These are phyloP conservation scores for Magnusiomyces ingens DNA, from an alignment of 1,139 yeast genomes.

Conservation along the genomic window DNA sequence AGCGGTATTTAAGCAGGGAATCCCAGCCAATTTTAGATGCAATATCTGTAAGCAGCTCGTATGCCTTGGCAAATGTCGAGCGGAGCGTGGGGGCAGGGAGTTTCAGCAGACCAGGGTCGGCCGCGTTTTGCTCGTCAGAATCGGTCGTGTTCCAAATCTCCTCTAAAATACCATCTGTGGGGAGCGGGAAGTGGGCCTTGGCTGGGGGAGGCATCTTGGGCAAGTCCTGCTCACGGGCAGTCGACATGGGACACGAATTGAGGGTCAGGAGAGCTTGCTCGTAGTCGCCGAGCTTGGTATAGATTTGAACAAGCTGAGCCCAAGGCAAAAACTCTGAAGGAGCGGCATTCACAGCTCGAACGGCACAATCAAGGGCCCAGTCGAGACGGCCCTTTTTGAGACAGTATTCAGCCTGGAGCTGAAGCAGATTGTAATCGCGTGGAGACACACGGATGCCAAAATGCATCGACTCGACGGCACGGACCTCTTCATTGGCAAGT, in stretches of 20 bases:
- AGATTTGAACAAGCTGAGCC: slow-evolving; percentile 67
- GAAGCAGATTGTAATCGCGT: slow-evolving; percentile 55
- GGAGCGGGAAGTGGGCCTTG: slow-evolving; percentile 67
- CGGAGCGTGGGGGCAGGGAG: slow-evolving; percentile 71
- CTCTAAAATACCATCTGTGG: slow-evolving; percentile 59
- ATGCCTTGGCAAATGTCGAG: slow-evolving; percentile 74
- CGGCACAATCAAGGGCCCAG: slow-evolving; percentile 67
- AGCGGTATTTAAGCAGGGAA: slow-evolving; percentile 66
- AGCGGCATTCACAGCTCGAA: slow-evolving; percentile 67
- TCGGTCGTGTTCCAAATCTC: slow-evolving; percentile 48
- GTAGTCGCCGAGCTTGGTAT: slow-evolving; percentile 63
- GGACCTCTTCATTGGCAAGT: slow-evolving; percentile 64
- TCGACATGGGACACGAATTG: slow-evolving; percentile 90
- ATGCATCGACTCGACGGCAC: slow-evolving; percentile 63
- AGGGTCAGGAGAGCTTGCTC: slow-evolving; percentile 73
- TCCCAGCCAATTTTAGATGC: slow-evolving; percentile 83
- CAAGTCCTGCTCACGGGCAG: slow-evolving; percentile 50
- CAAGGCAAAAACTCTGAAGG: slow-evolving; percentile 85
- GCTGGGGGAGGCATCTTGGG: slow-evolving; percentile 57
- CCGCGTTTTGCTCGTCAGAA: slow-evolving; percentile 28
- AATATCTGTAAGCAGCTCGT: slow-evolving; percentile 67
- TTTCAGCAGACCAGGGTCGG: slow-evolving; percentile 33
- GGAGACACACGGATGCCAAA: slow-evolving; percentile 42
- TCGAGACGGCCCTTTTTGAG: slow-evolving; percentile 58
- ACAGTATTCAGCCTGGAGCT: slow-evolving; percentile 66